Evolutionary conservation across 768 basidiomycete genomes (phyloP).

Genomic region (Psilocybe cyanescens): DNA sequence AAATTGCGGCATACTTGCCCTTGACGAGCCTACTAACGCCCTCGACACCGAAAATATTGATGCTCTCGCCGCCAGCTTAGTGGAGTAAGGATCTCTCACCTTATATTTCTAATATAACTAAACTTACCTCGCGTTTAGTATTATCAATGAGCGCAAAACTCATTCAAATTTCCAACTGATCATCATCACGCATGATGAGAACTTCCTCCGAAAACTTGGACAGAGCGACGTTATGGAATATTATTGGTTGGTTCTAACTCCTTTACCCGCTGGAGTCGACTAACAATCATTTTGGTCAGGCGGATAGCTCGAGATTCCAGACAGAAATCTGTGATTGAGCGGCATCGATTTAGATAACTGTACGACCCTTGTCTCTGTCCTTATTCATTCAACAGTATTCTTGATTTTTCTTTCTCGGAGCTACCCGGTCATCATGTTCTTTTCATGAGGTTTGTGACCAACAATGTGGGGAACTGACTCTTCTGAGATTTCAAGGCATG

Average conservation of each 20-base stretch:
- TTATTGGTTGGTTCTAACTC: conserved; percentile 71
- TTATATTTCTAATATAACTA: conserved; percentile 2
- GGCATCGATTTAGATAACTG: conserved; percentile 65
- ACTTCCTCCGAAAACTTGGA: conserved; percentile 88
- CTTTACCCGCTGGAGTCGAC: conserved; percentile 3
- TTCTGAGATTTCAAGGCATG: neutral
- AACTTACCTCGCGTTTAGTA: conserved; percentile 47
- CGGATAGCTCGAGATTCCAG: conserved; percentile 71
- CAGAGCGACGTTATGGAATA: conserved; percentile 93
- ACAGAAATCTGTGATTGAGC: conserved; percentile 81
- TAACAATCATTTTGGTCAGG: conserved; percentile 46
- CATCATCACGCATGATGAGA: conserved; percentile 97
- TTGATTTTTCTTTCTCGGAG: neutral
- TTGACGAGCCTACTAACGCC: conserved; percentile 98
- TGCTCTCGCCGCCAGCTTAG: conserved; percentile 87
- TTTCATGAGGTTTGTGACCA: neutral
- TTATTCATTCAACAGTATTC: conserved; percentile 7
- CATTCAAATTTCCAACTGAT: conserved; percentile 96
- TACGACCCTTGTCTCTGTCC: conserved; percentile 2
- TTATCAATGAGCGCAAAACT: conserved; percentile 90
- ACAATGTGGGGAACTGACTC: neutral
- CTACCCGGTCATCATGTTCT: conserved; percentile 1
- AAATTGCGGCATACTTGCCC: conserved; percentile 95
- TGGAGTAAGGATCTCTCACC: conserved; percentile 67
- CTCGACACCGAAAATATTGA: conserved; percentile 96